Evolutionary conservation across 2,329 filamentous ascomycete genomes (phyloP), one percentile per base, ranked within the genome.

Genomic region (Stenocarpella maydis): DNA sequence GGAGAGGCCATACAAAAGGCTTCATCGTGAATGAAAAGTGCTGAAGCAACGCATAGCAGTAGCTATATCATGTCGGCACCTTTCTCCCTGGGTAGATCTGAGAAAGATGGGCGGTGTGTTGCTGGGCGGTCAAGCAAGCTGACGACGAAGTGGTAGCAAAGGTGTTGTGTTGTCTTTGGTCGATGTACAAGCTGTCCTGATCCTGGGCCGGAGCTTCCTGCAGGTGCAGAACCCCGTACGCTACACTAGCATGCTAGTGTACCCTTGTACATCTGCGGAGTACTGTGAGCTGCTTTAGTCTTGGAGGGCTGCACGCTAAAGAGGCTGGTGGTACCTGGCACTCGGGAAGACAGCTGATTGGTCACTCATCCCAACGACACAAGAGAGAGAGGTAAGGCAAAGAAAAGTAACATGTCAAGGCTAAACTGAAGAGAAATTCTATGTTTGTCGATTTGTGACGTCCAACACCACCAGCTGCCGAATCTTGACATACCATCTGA

Each of bases 1-100:
- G 78, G 75, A 82, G 77, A 71, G 69, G 68, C 69, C 69, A 71
- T 52, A 45, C 65, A 39, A 41, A 21, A 55, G 63, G 69, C 67
- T 69, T 71, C 69, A 71, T 71, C 43, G 64, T 71, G 49, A 47
- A 39, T 65, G 34, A 52, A 28, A 63, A 26, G 41, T 41, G 63
- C 43, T 47, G 66, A 45, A 60, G 60, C 37, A 69, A 65, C 54
- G 67, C 69, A 71, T 71, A 71, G 67, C 69, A 69, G 63, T 60
- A 54, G 50, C 63, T 71, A 71, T 37, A 54, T 64, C 67, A 71
- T 71, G 43, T 64, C 69, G 53, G 26, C 67, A 50, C 34, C 28
- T 26, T 31, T 21, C 21, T 53, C n/a, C 41, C 60, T n/a, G 7
- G 15, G 12, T 21, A n/a, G 28, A 37, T 26, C 6, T 52, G 34